Evolutionary conservation across 495 filamentous ascomycete genomes (phyloP).

Genomic region (Lepidopterella palustris): DNA sequence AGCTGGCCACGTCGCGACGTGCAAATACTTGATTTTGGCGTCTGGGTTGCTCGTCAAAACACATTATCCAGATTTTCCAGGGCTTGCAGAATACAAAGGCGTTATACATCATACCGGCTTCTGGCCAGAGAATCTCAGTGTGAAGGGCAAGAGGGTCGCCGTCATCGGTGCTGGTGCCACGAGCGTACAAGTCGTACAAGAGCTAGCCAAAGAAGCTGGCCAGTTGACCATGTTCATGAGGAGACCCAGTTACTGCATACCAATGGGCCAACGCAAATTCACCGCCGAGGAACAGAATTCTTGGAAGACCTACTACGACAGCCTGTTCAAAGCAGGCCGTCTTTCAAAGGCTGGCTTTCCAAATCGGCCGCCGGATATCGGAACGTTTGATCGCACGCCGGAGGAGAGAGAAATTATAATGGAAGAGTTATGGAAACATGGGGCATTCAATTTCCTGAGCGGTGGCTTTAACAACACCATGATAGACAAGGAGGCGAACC

Average conservation of each 20-base stretch:
- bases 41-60: slow-evolving; percentile 6
- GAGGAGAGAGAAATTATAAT: slow-evolving; percentile 13
- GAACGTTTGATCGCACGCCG: slow-evolving; percentile 8
- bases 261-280: slow-evolving; percentile 17
- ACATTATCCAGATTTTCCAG: slow-evolving; percentile 15
- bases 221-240: slow-evolving; percentile 18
- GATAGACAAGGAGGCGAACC: slow-evolving; percentile 20
- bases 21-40: slow-evolving; percentile 18
- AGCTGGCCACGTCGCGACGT: slow-evolving; percentile 6
- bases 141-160: slow-evolving; percentile 25
- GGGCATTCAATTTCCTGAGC: slow-evolving; percentile 20
- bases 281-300: slow-evolving; percentile 9
- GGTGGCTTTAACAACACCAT: slow-evolving; percentile 9
- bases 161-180: slow-evolving; percentile 26
- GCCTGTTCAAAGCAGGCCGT: slow-evolving; percentile 6
- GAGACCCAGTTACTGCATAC: slow-evolving; percentile 11
- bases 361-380: background rate
- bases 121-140: slow-evolving; percentile 11
- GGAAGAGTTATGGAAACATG: slow-evolving; percentile 10
- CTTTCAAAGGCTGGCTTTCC: slow-evolving; percentile 7
- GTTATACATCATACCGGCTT: slow-evolving; percentile 11
- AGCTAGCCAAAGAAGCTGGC: slow-evolving; percentile 13
- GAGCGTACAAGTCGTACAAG: slow-evolving; percentile 19
- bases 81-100: slow-evolving; percentile 10
- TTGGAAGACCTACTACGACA: slow-evolving; percentile 8